These are phyloP conservation scores for Daldinia caldariorum DNA, from an alignment of 495 filamentous ascomycete species.

Conservation along the genomic window DNA sequence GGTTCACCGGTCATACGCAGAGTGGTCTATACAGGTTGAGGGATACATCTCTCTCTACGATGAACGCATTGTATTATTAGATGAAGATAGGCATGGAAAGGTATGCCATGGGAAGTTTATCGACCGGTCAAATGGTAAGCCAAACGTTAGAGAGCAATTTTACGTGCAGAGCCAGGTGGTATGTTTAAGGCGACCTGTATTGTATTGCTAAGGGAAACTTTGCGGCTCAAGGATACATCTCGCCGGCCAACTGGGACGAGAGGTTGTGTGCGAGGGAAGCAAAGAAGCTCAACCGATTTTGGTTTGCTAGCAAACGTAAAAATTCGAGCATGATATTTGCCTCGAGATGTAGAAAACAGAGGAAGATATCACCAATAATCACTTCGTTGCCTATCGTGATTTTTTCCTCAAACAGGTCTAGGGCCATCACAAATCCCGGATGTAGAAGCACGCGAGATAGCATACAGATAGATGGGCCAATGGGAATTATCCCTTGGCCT, in stretches of 20 bases:
- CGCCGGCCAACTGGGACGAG: neutral
- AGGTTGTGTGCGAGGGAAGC: slow-evolving; percentile 3
- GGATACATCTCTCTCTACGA: neutral
- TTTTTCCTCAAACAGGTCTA: slow-evolving; percentile 1
- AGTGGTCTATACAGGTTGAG: neutral
- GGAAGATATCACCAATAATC: neutral
- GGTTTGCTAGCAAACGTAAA: slow-evolving; percentile 9
- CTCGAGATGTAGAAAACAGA: neutral
- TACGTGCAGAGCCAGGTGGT: neutral
- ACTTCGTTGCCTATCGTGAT: neutral
- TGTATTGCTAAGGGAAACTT: neutral
- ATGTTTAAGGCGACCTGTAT: neutral
- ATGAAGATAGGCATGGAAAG: neutral
- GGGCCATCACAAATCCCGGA: neutral
- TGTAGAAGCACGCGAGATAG: slow-evolving; percentile 5
- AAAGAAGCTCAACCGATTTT: slow-evolving; percentile 1
- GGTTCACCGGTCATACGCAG: no score
- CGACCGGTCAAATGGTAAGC: neutral
- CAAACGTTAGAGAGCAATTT: neutral
- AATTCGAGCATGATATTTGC: neutral
- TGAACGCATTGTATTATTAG: neutral
- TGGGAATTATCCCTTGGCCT: slow-evolving; percentile 9
- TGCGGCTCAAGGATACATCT: neutral
- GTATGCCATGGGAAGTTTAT: neutral
- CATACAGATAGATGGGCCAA: slow-evolving; percentile 19